Evolutionary conservation across 1,139 yeast species (phyloP).

Genomic region (Hyphopichia buzzinii): DNA sequence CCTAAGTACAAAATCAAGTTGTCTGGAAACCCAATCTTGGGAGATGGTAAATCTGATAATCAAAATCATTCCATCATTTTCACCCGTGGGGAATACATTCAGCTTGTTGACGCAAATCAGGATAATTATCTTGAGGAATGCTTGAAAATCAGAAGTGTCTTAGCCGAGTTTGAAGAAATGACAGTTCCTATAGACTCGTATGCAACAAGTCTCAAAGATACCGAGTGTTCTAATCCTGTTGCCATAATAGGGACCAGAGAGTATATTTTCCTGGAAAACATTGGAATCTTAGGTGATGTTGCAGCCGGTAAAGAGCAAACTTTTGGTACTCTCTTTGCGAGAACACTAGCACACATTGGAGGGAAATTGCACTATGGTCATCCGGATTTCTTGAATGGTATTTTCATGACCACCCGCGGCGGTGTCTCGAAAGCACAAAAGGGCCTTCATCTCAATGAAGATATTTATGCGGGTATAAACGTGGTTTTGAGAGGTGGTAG

Average conservation of each 20-base stretch:
- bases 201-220: constrained; percentile 20
- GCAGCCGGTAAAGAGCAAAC: constrained; percentile 62
- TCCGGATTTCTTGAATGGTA: constrained; percentile 50
- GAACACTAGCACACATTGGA: constrained; percentile 55
- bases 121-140: constrained; percentile 58
- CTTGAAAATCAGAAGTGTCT: constrained; percentile 48
- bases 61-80: constrained; percentile 52
- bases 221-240: constrained; percentile 37
- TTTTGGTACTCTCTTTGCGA: constrained; percentile 53
- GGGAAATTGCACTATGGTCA: constrained; percentile 58
- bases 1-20: constrained; percentile 46
- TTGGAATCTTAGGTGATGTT: constrained; percentile 53
- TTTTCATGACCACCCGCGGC: constrained; percentile 55
- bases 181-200: constrained; percentile 33
- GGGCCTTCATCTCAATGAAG: constrained; percentile 55
- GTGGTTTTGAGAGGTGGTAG: constrained; percentile 52
- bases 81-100: constrained; percentile 53
- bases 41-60: constrained; percentile 58
- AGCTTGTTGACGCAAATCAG: constrained; percentile 55
- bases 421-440: constrained; percentile 57
- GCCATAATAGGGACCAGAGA: constrained; percentile 57
- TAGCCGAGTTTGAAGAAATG: constrained; percentile 51
- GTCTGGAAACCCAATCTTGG: constrained; percentile 55
- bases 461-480: constrained; percentile 57
- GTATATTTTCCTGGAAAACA: constrained; percentile 53